Base-by-base conservation (phyloP, 768 basidiomycete genomes). In the Heimioporus sp. region DNA sequence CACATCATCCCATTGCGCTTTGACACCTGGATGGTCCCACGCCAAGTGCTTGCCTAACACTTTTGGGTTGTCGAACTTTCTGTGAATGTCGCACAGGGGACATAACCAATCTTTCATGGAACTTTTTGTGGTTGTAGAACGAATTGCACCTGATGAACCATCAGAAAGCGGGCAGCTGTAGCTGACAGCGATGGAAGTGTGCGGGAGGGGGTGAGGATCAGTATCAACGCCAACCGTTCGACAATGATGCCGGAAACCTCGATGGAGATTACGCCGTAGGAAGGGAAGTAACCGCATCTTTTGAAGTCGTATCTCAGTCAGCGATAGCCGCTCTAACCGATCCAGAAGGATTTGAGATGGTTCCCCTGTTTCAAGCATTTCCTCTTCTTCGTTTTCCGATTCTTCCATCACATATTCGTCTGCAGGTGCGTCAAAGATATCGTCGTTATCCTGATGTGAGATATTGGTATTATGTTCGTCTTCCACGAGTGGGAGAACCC, bases 81-180 rank as follows among this genome's bases (percentile, higher is more conserved):
- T 69, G 43, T 80, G 72, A 10, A 80, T 48, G 34, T 72, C 69
- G 57, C 84, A 86, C n/a, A 85, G 56, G 0, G 84, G 82, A 56
- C 84, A 86, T 37, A 65, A 37, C 73, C 78, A 81, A 2, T 65
- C 56, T 17, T 53, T 54, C 62, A 76, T 66, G 10, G 50, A 58
- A 13, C 68, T 66, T 35, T 54, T 62, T 28, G 57, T 51, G 10
- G 21, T 50, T 40, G 21, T 51, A 31, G 46, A 19, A 15, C 16
- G 54, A 48, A 37, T 53, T 52, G 16, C 53, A 54, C 21, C 51
- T 39, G 49, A 34, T 39, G 34, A n/a, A 43, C 38, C 46, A 17
- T 53, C 17, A 42, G 38, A 20, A 46, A 62, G 24, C 35, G 44
- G 51, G 51, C 48, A 56, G 51, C 34, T 43, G 53, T 64, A 63